Conservation (phyloP, 2,329 filamentous ascomycete species). For the Fusarium denticulatum region DNA sequence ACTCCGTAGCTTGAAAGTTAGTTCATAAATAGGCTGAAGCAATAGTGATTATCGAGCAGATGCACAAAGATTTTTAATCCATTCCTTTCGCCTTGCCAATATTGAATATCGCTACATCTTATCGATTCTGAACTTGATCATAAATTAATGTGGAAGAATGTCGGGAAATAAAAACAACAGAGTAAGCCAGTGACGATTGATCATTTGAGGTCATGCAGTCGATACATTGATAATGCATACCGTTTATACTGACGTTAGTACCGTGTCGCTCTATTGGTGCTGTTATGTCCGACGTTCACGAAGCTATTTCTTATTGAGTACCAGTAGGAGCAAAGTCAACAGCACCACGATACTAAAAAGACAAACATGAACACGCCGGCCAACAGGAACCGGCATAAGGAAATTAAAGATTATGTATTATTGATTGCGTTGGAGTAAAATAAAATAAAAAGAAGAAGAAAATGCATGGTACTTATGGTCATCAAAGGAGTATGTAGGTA, state of each 20-base stretch:
- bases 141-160: neutral
- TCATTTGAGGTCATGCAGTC: neutral
- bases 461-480: neutral
- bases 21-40: conserved; percentile 12
- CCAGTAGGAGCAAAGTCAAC: neutral
- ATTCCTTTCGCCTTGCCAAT: neutral
- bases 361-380: neutral
- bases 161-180: neutral
- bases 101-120: neutral
- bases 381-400: neutral
- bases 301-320: neutral
- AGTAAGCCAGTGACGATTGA: neutral
- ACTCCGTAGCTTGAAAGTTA: neutral
- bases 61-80: conserved; percentile 1
- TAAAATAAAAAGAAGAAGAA: neutral
- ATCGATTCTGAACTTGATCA: neutral
- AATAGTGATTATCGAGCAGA: conserved; percentile 27
- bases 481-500: neutral
- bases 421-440: neutral
- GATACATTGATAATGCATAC: neutral
- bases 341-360: neutral
- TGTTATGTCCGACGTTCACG: neutral
- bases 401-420: neutral
- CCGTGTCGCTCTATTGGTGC: neutral
- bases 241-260: neutral